Evolutionary conservation across 2,329 filamentous ascomycete species (phyloP).

Genomic region (Neofusicoccum kwambonambiense): DNA sequence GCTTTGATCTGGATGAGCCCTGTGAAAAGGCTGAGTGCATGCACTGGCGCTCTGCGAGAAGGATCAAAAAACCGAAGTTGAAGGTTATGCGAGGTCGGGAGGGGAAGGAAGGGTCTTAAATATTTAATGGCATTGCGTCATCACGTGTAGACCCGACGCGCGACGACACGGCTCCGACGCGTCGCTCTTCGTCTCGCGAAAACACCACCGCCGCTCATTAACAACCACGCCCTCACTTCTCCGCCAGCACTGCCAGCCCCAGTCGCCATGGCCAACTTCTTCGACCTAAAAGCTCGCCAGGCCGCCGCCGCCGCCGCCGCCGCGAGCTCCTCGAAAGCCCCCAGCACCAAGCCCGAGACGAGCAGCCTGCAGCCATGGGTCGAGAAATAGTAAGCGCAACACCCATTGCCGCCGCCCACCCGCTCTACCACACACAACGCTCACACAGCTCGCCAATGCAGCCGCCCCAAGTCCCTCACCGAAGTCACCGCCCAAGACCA

Average conservation of each 20-base stretch:
- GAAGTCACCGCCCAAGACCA: slow-evolving; percentile 98
- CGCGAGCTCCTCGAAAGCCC: slow-evolving; percentile 64
- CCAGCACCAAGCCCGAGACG: slow-evolving; percentile 60
- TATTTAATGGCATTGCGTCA: neutral
- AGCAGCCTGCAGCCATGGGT: slow-evolving; percentile 87
- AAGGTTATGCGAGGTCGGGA: too few species aligned
- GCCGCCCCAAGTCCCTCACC: slow-evolving; percentile 86
- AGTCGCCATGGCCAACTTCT: slow-evolving; percentile 77
- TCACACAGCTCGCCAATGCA: slow-evolving; percentile 42
- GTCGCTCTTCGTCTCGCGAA: neutral
- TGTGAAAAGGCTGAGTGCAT: too few species aligned
- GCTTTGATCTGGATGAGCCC: too few species aligned
- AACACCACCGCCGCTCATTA: neutral
- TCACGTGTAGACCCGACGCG: slow-evolving; percentile 13
- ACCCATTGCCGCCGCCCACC: neutral
- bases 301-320: slow-evolving; percentile 73
- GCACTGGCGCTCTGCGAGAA: too few species aligned
- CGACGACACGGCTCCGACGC: slow-evolving; percentile 1
- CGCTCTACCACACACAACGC: neutral
- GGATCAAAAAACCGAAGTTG: too few species aligned
- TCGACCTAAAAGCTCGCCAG: slow-evolving; percentile 86
- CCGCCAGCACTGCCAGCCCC: neutral
- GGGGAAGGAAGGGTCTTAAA: too few species aligned
- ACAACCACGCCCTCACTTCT: neutral
- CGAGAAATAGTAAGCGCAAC: slow-evolving; percentile 80